Evolutionary conservation across 2,329 filamentous ascomycete genomes (phyloP), one percentile per base, ranked within the genome.

Genomic region (Ophiostoma himal-ulmi): DNA sequence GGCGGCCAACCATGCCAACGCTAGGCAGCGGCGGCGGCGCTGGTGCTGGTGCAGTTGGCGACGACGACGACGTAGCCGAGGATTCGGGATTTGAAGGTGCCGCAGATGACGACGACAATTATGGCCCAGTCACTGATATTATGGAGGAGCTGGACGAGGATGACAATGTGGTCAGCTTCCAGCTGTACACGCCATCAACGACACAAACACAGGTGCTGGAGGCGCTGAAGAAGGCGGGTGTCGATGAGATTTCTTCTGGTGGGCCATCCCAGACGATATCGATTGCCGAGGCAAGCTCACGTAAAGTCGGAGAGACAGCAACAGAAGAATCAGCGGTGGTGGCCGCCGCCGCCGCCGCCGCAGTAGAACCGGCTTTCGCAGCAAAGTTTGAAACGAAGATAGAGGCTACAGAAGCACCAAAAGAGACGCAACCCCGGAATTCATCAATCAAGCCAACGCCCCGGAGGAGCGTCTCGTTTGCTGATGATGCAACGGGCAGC

Each of bases 61-160:
- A 54, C 3, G 87, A 82, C 69, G 88, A 91, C 72, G 90, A 75
- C 71, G 88, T 89, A 13, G 89, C 88, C 10, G 82, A 93, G 13
- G 54, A 39, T 10, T 34, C 17, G 1, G 66, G 54, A 3, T 39
- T 65, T 36, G 62, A 65, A 14, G 62, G 62, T 3, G 62, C 34
- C 22, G 87, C 89, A 69, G 82, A 84, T 64, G 83, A 82, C 72
- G 82, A 84, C 65, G 83, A 82, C 72, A 88, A 89, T 14, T 89
- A 88, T 20, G 82, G 93, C 68, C 91, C 93, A 0, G 86, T 98
- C 71, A 94, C 91, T 41, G 95, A 98, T 75, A 98, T 99, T 74
- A 83, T 93, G 70, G 95, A 99, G 79, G 88, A 96, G 80, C 83
- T 98, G 34, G 95, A 98, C 76, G 94, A 97, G 10, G 87, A 96